These are phyloP conservation scores for Colletotrichum spaethianum DNA, from an alignment of 2,329 filamentous ascomycete species.

Conservation along the genomic window DNA sequence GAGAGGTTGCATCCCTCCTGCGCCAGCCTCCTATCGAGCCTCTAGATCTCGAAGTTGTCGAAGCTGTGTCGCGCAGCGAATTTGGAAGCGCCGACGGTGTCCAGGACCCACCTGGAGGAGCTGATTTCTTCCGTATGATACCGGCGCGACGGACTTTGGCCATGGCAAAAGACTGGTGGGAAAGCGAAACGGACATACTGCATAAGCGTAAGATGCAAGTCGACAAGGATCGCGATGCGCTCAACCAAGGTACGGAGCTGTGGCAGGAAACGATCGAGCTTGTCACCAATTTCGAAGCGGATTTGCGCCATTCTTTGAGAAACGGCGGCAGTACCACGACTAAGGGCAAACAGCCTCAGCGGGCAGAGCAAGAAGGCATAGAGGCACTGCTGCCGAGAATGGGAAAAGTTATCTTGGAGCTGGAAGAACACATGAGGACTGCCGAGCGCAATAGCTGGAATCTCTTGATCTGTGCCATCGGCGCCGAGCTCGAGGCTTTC, in stretches of 20 bases:
- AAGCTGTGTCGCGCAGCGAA: constrained; percentile 16
- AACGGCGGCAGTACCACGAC: constrained; percentile 41
- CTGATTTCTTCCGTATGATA: constrained; percentile 72
- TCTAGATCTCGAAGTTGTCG: constrained; percentile 55
- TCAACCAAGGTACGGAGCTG: constrained; percentile 76
- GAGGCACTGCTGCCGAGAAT: constrained; percentile 68
- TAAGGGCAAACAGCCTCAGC: constrained; percentile 50
- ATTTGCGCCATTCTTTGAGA: constrained; percentile 70
- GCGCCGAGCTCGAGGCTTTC: constrained; percentile 80
- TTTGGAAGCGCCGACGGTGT: constrained; percentile 51
- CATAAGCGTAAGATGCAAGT: constrained; percentile 69
- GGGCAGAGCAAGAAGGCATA: constrained; percentile 56
- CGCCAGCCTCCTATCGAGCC: constrained; percentile 69
- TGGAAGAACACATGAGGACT: constrained; percentile 67
- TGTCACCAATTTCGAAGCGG: constrained; percentile 76
- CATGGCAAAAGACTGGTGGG: constrained; percentile 81
- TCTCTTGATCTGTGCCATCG: constrained; percentile 80
- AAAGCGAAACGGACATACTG: constrained; percentile 71
- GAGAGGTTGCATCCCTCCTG: constrained; percentile 72
- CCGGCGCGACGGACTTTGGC: constrained; percentile 76
- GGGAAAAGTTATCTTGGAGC: constrained; percentile 65
- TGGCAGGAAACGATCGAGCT: constrained; percentile 75
- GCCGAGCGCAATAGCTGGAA: constrained; percentile 79
- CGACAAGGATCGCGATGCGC: constrained; percentile 73
- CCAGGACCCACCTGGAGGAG: constrained; percentile 14